Conservation (phyloP, 768 basidiomycete species). For the Psilocybe cubensis region DNA sequence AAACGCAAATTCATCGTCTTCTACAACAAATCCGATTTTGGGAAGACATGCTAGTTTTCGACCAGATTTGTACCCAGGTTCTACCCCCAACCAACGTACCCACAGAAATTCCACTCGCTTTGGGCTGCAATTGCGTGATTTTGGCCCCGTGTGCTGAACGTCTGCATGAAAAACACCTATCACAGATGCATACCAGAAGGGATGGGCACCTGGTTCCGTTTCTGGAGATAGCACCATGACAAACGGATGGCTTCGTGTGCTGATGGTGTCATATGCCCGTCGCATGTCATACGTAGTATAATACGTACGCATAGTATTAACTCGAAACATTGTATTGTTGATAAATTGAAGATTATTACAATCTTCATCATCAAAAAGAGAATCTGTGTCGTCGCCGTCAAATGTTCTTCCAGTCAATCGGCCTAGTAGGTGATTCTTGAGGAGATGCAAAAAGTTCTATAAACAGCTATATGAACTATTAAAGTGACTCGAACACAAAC, state of each 20-base stretch:
- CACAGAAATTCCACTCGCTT: slow-evolving; percentile 42
- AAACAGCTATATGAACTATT: no score
- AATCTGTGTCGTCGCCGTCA: slow-evolving; percentile 33
- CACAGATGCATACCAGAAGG: slow-evolving; percentile 28
- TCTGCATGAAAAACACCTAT: slow-evolving; percentile 24
- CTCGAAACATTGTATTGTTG: slow-evolving; percentile 27
- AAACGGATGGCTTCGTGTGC: slow-evolving; percentile 25
- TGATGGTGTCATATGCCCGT: slow-evolving; percentile 27
- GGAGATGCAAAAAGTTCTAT: slow-evolving; percentile 33
- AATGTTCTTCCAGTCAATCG: slow-evolving; percentile 26
- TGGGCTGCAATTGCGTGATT: background rate
- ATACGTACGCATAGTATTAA: slow-evolving; percentile 23
- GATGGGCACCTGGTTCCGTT: slow-evolving; percentile 10
- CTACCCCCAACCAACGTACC: slow-evolving; percentile 40
- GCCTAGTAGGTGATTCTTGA: slow-evolving; percentile 36
- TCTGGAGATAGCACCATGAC: slow-evolving; percentile 31
- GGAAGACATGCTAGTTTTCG: slow-evolving; percentile 33
- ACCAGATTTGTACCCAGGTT: slow-evolving; percentile 28
- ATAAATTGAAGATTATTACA: slow-evolving; percentile 19
- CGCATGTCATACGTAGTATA: slow-evolving; percentile 34
- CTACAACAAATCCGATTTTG: slow-evolving; percentile 38
- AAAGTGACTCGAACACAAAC: no score
- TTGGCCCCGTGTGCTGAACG: slow-evolving; percentile 17
- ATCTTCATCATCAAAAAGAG: slow-evolving; percentile 25
- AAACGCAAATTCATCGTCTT: slow-evolving; percentile 27